A percentile compares a stretch with the other conserved stretches of the same genome.
phyloP scores from a whole-genome alignment of 2,329 filamentous ascomycete species.

The Ascochyta viciae-villosae region DNA sequence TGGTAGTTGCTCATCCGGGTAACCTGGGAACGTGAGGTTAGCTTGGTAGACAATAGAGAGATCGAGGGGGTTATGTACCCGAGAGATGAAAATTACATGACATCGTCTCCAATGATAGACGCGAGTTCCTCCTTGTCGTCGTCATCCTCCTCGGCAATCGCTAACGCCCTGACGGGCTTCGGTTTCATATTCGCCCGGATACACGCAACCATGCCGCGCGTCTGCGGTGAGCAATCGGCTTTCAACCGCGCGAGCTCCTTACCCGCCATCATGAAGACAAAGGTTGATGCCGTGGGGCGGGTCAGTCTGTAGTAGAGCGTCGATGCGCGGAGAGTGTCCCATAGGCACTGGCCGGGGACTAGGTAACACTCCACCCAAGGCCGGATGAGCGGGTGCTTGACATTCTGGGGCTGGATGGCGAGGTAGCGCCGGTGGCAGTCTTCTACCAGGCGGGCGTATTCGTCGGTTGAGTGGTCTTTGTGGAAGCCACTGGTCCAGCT shows the following conservation, averaged over 20 bases:
- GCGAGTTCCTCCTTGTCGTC: too few species aligned
- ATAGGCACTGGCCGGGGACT: slow-evolving; percentile 31
- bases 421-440: slow-evolving; percentile 29
- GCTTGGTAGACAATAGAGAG: too few species aligned
- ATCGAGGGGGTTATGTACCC: too few species aligned
- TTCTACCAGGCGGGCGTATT: slow-evolving; percentile 24
- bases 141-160: too few species aligned
- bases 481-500: slow-evolving; percentile 17
- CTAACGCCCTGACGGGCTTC: too few species aligned
- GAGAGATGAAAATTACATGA: too few species aligned
- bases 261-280: slow-evolving; percentile 53
- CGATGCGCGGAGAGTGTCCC: slow-evolving; percentile 58
- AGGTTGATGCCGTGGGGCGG: slow-evolving; percentile 6
- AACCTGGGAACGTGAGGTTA: too few species aligned
- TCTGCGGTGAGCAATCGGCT: slow-evolving; percentile 15
- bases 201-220: slow-evolving; percentile 20
- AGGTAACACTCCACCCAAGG: slow-evolving; percentile 24
- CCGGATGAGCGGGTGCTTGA: slow-evolving; percentile 18
- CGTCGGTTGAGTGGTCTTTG: slow-evolving; percentile 4
- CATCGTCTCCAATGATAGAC: too few species aligned
- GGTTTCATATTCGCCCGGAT: slow-evolving; percentile 24
- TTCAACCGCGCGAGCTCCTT: slow-evolving; percentile 51
- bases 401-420: slow-evolving; percentile 26
- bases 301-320: slow-evolving; percentile 40
- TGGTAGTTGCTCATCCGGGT: too few species aligned